Percentiles rank a stretch among this genome's conserved stretches.
These are phyloP conservation scores for Secale cereale DNA, from an alignment of 176 grass and related monocot genomes.

Conservation along the genomic window DNA sequence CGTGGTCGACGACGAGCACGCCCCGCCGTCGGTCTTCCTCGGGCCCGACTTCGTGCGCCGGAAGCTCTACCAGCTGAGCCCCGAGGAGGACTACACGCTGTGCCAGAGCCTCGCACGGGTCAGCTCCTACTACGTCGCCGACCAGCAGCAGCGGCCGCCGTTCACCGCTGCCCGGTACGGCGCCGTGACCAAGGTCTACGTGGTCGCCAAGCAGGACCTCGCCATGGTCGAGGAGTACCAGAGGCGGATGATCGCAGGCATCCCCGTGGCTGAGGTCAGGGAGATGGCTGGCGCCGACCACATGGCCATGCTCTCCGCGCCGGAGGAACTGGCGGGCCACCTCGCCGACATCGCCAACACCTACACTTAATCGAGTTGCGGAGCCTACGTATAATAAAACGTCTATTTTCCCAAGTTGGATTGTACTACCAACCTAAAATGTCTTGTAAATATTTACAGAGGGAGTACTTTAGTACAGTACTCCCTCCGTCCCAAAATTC, in stretches of 20 bases:
- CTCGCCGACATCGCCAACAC: slow-evolving; percentile 46
- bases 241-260: slow-evolving; percentile 40
- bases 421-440: no score
- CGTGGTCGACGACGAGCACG: neutral
- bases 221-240: slow-evolving; percentile 29
- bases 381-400: no score
- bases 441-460: no score
- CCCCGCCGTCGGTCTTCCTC: slow-evolving; percentile 26
- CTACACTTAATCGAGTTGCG: neutral
- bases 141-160: slow-evolving; percentile 34
- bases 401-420: no score
- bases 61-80: slow-evolving; percentile 44
- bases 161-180: slow-evolving; percentile 51
- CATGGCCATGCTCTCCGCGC: slow-evolving; percentile 71
- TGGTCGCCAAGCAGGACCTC: slow-evolving; percentile 47
- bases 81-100: slow-evolving; percentile 63
- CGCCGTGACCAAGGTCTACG: slow-evolving; percentile 48
- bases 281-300: slow-evolving; percentile 55
- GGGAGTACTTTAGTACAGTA: no score
- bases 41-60: slow-evolving; percentile 45
- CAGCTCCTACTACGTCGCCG: slow-evolving; percentile 41
- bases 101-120: slow-evolving; percentile 39
- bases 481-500: no score
- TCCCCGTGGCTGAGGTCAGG: slow-evolving; percentile 38
- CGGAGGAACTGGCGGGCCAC: slow-evolving; percentile 24